Conservation (phyloP, 495 filamentous ascomycete genomes). For the Glarea lozoyensis region DNA sequence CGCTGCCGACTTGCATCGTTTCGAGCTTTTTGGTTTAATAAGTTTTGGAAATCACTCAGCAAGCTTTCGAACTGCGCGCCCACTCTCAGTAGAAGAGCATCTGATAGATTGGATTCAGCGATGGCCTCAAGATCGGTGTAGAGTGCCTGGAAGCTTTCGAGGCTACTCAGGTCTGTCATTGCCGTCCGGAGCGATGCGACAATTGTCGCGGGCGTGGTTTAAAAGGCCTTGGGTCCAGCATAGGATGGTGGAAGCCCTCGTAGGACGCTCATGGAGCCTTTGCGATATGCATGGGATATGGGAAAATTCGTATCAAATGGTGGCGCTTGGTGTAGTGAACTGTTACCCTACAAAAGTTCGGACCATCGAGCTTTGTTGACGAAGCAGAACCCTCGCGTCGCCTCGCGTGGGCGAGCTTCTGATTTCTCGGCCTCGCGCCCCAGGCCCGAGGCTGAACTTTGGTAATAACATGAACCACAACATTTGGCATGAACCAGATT, state of each 20-base stretch:
- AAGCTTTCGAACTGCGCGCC: conserved; percentile 58
- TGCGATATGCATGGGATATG: neutral
- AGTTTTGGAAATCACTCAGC: conserved; percentile 61
- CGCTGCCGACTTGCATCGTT: conserved; percentile 52
- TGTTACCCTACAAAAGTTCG: too few species aligned
- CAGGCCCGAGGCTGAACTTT: neutral
- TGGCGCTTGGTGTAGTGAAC: too few species aligned
- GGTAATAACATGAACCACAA: too few species aligned
- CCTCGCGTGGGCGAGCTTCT: neutral
- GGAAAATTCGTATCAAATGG: neutral
- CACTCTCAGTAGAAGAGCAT: conserved; percentile 48
- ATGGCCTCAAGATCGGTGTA: conserved; percentile 70
- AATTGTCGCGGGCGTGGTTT: conserved; percentile 5
- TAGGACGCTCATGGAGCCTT: neutral
- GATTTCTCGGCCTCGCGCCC: neutral
- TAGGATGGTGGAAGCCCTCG: conserved; percentile 7
- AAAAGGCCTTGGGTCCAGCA: conserved; percentile 20
- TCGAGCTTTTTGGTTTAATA: conserved; percentile 67
- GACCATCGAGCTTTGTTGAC: neutral
- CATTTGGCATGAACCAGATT: too few species aligned
- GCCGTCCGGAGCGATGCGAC: conserved; percentile 20
- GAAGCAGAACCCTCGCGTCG: neutral
- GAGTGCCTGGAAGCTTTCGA: conserved; percentile 64
- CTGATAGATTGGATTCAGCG: conserved; percentile 45
- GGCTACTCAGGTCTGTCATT: conserved; percentile 58